phyloP scores from a whole-genome alignment of 176 grass and related monocot species.

The Oryza rufipogon region DNA sequence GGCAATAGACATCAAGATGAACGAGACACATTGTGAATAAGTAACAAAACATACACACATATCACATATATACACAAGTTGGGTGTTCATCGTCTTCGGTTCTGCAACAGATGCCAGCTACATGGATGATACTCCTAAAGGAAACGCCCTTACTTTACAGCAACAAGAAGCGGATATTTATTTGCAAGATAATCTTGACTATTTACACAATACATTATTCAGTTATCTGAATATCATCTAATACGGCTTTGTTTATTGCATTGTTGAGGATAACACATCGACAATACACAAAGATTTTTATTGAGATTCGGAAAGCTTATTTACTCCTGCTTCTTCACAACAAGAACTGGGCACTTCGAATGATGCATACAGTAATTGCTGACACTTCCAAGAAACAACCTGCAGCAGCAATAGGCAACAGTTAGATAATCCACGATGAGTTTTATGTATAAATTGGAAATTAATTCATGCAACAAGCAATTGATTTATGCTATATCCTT shows the following conservation, averaged over 20 bases:
- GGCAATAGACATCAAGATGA: not conserved
- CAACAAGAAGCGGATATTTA: not conserved
- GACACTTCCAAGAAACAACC: slow-evolving; percentile 50
- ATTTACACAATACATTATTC: not conserved
- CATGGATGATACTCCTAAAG: not conserved
- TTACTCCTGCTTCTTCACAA: slow-evolving; percentile 47
- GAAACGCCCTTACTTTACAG: not conserved
- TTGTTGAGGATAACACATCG: not conserved
- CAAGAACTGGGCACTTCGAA: slow-evolving; percentile 50
- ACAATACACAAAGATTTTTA: not conserved
- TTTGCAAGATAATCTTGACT: not conserved
- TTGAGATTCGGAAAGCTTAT: not conserved
- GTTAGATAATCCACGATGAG: slow-evolving; percentile 10
- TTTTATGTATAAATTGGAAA: not conserved
- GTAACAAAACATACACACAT: not conserved
- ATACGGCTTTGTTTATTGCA: not conserved
- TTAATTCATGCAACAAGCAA: not conserved
- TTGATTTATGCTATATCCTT: not conserved
- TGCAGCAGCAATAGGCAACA: not conserved
- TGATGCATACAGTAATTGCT: slow-evolving; percentile 56
- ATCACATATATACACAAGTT: not conserved
- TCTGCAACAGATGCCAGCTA: not conserved
- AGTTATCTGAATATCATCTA: not conserved
- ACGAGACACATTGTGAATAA: not conserved
- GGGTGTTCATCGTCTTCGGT: not conserved